Conservation (phyloP, 2,329 filamentous ascomycete species). For the Colletotrichum chlorophyti region DNA sequence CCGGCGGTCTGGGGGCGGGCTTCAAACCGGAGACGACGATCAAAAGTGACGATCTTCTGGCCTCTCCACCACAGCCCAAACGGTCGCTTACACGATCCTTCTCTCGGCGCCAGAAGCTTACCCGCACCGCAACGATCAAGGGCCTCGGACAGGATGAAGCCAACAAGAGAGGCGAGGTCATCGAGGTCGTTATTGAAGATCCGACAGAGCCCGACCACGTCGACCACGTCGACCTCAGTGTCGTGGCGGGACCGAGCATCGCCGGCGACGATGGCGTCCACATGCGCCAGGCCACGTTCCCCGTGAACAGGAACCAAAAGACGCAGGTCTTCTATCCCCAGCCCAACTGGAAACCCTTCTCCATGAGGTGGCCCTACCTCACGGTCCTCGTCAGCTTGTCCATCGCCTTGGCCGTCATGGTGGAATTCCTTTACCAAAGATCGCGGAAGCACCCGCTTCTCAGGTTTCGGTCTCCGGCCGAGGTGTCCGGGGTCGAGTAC, state of each 20-base stretch:
- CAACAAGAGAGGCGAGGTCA: conserved; percentile 64
- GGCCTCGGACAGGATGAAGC: conserved; percentile 63
- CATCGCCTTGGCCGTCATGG: conserved; percentile 53
- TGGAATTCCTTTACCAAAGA: conserved; percentile 62
- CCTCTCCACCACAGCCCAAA: conserved; percentile 40
- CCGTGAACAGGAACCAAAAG: conserved; percentile 41
- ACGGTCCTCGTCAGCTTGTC: conserved; percentile 60
- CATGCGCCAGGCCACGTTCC: conserved; percentile 46
- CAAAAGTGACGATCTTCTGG: conserved; percentile 57
- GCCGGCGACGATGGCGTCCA: conserved; percentile 34
- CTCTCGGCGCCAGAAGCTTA: conserved; percentile 40
- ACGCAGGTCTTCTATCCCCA: conserved; percentile 65
- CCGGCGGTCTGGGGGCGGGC: conserved; percentile 64
- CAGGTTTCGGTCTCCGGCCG: conserved; percentile 54
- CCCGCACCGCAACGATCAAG: conserved; percentile 50
- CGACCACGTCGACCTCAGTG: conserved; percentile 57
- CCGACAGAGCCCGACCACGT: conserved; percentile 11
- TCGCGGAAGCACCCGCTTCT: conserved; percentile 54
- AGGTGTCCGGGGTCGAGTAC: conserved; percentile 60
- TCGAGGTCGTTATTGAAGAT: conserved; percentile 62
- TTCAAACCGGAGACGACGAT: conserved; percentile 55
- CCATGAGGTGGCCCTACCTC: conserved; percentile 70
- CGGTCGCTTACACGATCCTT: conserved; percentile 49
- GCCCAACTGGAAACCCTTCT: conserved; percentile 71
- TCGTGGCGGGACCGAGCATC: conserved; percentile 51